A percentile compares a stretch with the other conserved stretches of the same genome.
These are phyloP conservation scores for Aurantiochytrium sp. DNA, from an alignment of 108 stramenopile genomes.

Conservation along the genomic window DNA sequence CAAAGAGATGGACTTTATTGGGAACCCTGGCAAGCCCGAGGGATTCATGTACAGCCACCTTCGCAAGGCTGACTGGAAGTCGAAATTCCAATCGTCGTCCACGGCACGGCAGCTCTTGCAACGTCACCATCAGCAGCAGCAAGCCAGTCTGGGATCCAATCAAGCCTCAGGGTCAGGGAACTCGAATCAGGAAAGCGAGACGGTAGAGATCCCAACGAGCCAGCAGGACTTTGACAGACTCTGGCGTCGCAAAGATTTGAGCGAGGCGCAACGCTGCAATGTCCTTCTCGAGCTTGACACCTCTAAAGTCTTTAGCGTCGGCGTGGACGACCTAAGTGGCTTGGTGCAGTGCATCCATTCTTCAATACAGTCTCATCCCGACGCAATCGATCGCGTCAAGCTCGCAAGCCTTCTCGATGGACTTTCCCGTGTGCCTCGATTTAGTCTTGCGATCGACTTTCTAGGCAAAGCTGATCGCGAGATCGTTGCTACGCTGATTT, in stretches of 20 bases:
- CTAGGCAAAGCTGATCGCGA: background rate
- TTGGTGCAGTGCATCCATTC: background rate
- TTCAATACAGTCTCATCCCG: background rate
- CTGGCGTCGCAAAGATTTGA: background rate
- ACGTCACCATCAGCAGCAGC: background rate
- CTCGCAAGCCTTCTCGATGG: background rate
- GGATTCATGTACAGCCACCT: background rate
- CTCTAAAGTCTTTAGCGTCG: background rate
- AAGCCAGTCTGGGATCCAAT: too few species aligned
- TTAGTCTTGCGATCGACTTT: background rate
- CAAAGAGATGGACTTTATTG: slow-evolving; percentile 15
- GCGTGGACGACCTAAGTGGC: background rate
- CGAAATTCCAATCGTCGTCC: background rate
- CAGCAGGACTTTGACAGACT: background rate
- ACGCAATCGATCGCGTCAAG: background rate
- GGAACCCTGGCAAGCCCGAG: background rate
- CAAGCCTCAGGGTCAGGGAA: background rate
- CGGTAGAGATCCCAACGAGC: background rate
- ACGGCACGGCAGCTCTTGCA: background rate
- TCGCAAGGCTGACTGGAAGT: background rate
- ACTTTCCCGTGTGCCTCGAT: background rate
- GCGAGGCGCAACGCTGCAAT: background rate
- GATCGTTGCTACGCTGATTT: background rate
- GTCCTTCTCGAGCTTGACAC: background rate
- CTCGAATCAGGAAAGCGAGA: background rate